Base-by-base conservation (phyloP, 2,329 filamentous ascomycete species). In the Cladosporium sp. region DNA sequence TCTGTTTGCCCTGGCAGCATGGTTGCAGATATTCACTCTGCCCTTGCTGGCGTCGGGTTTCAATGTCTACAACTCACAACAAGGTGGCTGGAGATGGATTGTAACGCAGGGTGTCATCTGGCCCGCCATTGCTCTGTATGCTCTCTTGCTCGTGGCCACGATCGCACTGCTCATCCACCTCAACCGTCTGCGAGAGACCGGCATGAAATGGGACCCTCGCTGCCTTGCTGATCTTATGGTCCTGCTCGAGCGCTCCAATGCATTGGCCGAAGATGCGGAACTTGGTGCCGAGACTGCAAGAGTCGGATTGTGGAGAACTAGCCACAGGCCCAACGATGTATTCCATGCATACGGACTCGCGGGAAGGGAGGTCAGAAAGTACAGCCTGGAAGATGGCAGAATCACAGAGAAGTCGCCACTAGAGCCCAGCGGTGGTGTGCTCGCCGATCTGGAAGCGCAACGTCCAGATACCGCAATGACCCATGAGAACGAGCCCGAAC, bases 241-340 rank as follows among this genome's bases (percentile, higher is more conserved):
- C 1, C 79, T 97, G 11, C 80, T 96, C 25, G 87, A 90, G 63
- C 84, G 88, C 60, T 92, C 90, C 63, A 96, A 96, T 72, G 85
- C 88, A 17, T 80, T 92, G 51, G 78, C 80, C 20, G 88, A 89
- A 67, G 96, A 92, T 72, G 80, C 83, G 12, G 84, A 84, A 3
- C 83, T 84, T 0, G 80, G 85, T 43, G 73, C 75, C 7, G 79
- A 83, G 43, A 77, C 74, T 51, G 82, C 78, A 67, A 83, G 80
- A 61, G 81, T 97, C n/a, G 91, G 92, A 6, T 95, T 95, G 73
- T 97, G 92, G 90, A 84, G 84, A 60, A 85, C 86, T 25, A 85
- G 86, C 17, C 85, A 85, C 58, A 80, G 81, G 61, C 81, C 83
- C 4, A 80, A 78, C 19, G 84, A 86, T 19, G 78, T 91, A 25